Evolutionary conservation across 208 protist species (phyloP).

Genomic region (Trichomonas gallinae): DNA sequence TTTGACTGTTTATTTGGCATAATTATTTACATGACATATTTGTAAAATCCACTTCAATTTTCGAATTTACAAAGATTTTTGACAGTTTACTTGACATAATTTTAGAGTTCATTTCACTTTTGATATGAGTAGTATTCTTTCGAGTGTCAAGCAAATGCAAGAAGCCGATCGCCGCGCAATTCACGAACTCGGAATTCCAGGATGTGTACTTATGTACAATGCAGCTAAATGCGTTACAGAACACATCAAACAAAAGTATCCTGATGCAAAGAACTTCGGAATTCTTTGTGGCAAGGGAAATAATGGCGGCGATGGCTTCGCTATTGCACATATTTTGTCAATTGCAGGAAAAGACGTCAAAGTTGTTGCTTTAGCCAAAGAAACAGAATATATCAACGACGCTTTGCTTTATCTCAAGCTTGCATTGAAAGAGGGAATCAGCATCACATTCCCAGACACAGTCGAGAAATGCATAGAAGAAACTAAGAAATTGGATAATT

Average conservation of each 20-base stretch:
- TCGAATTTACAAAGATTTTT: no score
- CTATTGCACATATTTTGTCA: background rate
- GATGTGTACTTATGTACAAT: background rate
- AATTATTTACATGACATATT: no score
- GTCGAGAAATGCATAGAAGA: background rate
- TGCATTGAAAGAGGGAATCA: background rate
- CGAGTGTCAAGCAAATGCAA: conserved; percentile 15
- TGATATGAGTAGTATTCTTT: background rate
- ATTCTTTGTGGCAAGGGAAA: background rate
- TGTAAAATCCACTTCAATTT: no score
- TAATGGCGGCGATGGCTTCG: conserved; percentile 5
- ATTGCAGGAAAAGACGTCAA: background rate
- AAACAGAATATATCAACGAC: background rate
- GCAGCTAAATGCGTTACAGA: background rate
- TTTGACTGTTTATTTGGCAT: no score
- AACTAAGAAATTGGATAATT: background rate
- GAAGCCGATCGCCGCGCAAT: conserved; percentile 6
- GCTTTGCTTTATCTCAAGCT: background rate
- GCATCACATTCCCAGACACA: background rate
- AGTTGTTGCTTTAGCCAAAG: background rate
- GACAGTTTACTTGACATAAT: no score
- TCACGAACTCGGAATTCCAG: conserved; percentile 8
- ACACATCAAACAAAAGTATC: background rate
- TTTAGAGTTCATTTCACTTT: background rate
- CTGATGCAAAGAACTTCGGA: background rate